phyloP scores from a whole-genome alignment of 345 rosid genomes.

The Eucalyptus fibrosa region DNA sequence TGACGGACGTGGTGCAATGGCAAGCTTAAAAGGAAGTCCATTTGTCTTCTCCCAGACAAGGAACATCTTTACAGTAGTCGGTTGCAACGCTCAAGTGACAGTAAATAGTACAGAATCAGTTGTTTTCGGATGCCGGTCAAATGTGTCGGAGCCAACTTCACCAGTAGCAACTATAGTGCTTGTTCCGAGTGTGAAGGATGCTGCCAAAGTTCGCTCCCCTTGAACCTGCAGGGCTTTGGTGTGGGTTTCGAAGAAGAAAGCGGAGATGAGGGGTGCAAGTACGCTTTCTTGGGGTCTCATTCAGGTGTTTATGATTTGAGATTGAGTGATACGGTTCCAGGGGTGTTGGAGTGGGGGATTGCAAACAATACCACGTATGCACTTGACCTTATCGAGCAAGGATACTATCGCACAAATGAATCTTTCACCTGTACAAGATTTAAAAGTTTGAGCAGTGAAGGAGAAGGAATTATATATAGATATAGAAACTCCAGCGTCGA shows the following conservation, averaged over 20 bases:
- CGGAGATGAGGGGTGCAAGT: neutral
- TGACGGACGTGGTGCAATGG: too few species aligned
- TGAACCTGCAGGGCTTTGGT: neutral
- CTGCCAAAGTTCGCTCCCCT: neutral
- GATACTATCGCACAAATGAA: accelerated
- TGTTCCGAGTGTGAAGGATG: neutral
- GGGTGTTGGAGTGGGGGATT: neutral
- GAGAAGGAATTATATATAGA: accelerated
- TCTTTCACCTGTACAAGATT: accelerated
- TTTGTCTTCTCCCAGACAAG: too few species aligned
- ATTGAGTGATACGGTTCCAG: too few species aligned
- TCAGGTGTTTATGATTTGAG: too few species aligned
- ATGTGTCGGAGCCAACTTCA: neutral
- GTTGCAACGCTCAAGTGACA: neutral
- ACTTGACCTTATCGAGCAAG: accelerated
- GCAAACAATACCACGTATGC: accelerated
- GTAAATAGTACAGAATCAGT: neutral
- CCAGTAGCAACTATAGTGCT: neutral
- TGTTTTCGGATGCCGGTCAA: neutral
- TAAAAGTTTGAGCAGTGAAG: accelerated
- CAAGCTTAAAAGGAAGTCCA: too few species aligned
- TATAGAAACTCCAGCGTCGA: accelerated
- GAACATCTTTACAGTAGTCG: neutral
- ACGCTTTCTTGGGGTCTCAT: neutral
- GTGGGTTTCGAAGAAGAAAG: neutral